Base-by-base conservation (phyloP, 2,329 filamentous ascomycete species). In the Beauveria varroae region DNA sequence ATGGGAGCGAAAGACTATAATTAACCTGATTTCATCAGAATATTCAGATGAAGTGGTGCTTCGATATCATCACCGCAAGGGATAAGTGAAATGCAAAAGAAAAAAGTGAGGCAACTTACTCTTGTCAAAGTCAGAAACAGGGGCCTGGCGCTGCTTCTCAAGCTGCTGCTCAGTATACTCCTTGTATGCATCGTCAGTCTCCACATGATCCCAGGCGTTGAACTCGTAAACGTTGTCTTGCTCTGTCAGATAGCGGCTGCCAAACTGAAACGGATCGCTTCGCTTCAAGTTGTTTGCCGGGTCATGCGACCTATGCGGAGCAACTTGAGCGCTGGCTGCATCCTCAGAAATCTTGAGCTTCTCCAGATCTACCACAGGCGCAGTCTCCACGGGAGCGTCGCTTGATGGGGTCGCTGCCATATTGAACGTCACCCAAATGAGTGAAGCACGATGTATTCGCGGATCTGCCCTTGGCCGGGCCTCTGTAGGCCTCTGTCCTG, bases 141-240 rank as follows among this genome's bases (percentile, higher is more conserved):
- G 93, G 64, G 89, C 83, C 68, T 88, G 85, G 66, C 93, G 87
- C 77, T 99, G 95, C 76, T 88, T 89, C 52, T 85, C 84, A 71
- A 90, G 93, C 77, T 98, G 95, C 70, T 86, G 77, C 75, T 93
- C 86, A 63, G 92, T 88, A 74, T 95, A 96, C 71, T 89, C 85
- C 71, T 88, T 87, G 81, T 96, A 98, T 46, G 87, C 82, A 68
- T 91, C 86, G 77, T 98, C 93, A 72, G 92, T 92, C 75, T 93
- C 88, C 72, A 98, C 95, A 73, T 99, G 93, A 73, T 99, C 95
- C 95, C 95, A 99, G 43, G 95, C 95, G 75, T 99, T 99, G 84
- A 95, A 96, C 74, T 96, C 89, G 77, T 93, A 99, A 69, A 96
- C 90, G 72, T 98, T 83, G 77, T 96, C 93, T 71, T 86, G 85